Conservation (phyloP, 1,139 yeast species). For the Arxiozyma slooffiae region DNA sequence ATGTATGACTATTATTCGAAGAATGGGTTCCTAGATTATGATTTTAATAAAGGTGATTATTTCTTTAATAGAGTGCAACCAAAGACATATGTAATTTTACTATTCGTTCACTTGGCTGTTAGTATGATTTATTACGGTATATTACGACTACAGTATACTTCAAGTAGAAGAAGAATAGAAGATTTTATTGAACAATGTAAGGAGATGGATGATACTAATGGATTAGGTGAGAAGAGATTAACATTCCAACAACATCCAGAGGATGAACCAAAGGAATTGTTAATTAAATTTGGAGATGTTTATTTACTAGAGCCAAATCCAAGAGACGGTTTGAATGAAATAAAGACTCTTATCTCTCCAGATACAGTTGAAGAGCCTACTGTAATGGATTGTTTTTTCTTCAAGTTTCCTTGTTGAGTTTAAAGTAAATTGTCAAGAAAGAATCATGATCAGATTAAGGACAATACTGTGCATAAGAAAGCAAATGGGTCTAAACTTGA, state of each 20-base stretch:
- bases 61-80: conserved; percentile 34
- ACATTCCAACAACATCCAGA: conserved; percentile 32
- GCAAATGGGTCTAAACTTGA: neutral
- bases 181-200: conserved; percentile 44
- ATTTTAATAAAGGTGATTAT: conserved; percentile 45
- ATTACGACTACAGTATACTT: conserved; percentile 46
- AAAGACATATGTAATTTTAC: conserved; percentile 35
- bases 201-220: conserved; percentile 53
- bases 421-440: conserved; percentile 7
- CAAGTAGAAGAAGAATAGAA: conserved; percentile 51
- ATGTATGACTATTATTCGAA: conserved; percentile 77
- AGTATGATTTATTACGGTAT: conserved; percentile 53
- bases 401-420: conserved; percentile 30
- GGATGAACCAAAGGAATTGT: conserved; percentile 47
- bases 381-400: conserved; percentile 46
- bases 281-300: conserved; percentile 67
- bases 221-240: conserved; percentile 31
- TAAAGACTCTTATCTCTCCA: conserved; percentile 28
- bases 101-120: conserved; percentile 43
- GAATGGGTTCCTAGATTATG: conserved; percentile 82
- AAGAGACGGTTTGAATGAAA: conserved; percentile 4
- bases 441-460: neutral
- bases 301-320: conserved; percentile 48
- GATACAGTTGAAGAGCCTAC: conserved; percentile 35
- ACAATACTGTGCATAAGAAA: conserved; percentile 1